phyloP scores from a whole-genome alignment of 768 basidiomycete species.

The Pholiota molesta region DNA sequence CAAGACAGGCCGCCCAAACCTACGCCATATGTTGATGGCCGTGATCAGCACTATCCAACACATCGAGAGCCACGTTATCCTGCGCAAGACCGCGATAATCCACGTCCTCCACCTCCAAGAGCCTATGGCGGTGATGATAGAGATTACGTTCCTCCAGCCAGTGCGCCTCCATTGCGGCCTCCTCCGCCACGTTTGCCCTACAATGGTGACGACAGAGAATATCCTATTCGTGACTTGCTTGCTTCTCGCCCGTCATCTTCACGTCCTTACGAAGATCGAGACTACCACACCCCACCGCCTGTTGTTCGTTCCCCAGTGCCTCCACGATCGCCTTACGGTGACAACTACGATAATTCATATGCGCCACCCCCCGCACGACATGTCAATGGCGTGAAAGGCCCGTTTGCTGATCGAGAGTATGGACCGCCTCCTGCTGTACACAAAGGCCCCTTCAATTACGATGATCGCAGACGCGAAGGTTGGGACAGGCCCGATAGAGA shows the following conservation, averaged over 20 bases:
- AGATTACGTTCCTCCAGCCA: slow-evolving; percentile 2
- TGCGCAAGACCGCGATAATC: neutral
- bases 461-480: neutral
- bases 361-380: neutral
- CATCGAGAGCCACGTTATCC: slow-evolving; percentile 15
- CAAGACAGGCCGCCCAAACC: slow-evolving; percentile 16
- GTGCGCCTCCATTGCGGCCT: slow-evolving; percentile 1
- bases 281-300: slow-evolving; percentile 13
- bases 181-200: slow-evolving; percentile 6
- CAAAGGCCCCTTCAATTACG: neutral
- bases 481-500: neutral
- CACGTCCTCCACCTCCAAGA: slow-evolving; percentile 3
- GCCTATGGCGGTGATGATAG: slow-evolving; percentile 6
- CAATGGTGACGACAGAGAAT: slow-evolving; percentile 9
- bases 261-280: slow-evolving; percentile 19
- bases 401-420: neutral
- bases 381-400: neutral
- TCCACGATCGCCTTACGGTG: slow-evolving; percentile 10
- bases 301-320: slow-evolving; percentile 8
- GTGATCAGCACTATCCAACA: slow-evolving; percentile 13
- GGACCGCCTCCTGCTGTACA: neutral
- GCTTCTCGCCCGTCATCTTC: slow-evolving; percentile 12
- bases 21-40: slow-evolving; percentile 17
- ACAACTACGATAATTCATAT: slow-evolving; percentile 6
- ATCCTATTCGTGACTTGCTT: slow-evolving; percentile 6